A percentile compares a stretch with the other conserved stretches of the same genome.
phyloP scores from a whole-genome alignment of 257 asterid genomes.

The Solanum commersonii region DNA sequence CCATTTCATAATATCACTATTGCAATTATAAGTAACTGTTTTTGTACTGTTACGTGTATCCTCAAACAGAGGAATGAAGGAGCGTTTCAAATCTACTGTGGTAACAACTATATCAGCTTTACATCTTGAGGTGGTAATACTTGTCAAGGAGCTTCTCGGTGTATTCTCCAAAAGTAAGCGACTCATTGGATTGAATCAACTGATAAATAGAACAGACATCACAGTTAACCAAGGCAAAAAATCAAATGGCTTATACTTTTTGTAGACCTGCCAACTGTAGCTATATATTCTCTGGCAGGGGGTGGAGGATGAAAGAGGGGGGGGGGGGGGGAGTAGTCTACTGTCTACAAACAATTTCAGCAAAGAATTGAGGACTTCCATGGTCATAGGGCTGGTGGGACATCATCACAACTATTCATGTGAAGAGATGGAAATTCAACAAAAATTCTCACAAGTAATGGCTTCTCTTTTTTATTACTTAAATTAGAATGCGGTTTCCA shows the following conservation, averaged over 20 bases:
- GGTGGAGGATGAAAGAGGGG: not conserved
- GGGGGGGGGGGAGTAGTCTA: not conserved
- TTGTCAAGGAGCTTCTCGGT: constrained; percentile 81
- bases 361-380: not conserved
- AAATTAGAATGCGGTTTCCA: not conserved
- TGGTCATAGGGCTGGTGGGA: not conserved
- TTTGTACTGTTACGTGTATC: not conserved
- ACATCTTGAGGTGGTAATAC: constrained; percentile 56
- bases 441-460: not conserved
- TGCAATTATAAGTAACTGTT: not conserved
- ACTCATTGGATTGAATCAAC: constrained; percentile 44
- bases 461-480: not conserved
- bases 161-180: constrained; percentile 81
- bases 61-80: not conserved
- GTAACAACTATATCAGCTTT: not conserved
- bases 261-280: not conserved
- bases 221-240: not conserved
- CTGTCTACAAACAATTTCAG: not conserved
- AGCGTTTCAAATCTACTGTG: not conserved
- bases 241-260: not conserved
- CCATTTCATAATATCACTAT: not conserved
- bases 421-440: not conserved
- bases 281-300: not conserved
- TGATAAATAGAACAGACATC: constrained; percentile 7
- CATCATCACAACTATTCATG: not conserved